Evolutionary conservation across 345 rosid species (phyloP), one percentile per base, ranked within the genome.

Genomic region (Nasturtium officinale): DNA sequence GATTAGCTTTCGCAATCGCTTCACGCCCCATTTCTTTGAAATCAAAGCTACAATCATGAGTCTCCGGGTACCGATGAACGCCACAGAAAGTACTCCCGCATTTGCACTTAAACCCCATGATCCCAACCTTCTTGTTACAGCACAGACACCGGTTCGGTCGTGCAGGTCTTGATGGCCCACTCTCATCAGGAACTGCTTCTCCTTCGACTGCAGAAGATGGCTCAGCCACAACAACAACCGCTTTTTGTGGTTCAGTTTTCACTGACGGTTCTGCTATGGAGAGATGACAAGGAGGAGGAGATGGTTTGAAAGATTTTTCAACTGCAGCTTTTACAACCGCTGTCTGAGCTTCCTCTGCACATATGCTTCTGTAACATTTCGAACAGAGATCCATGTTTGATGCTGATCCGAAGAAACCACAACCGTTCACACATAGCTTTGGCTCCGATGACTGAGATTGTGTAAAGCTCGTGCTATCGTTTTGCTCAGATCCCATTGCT

Each of bases 371-470:
- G 79, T 77, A 70, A 16, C 84, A 81, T 30, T 77, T 81, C 0
- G 84, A 81, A 23, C 84, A 81, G 0, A 81, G 74, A 40, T 67
- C 59, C 79, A 68, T 71, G 76, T 75, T 78, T 2, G 84, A 79
- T 30, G 84, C 58, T 37, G 77, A 69, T 2, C 84, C 84, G 9
- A 78, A 81, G 58, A 81, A 81, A 5, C 84, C 81, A 45, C 84
- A 81, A 3, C 75, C 78, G 2, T 61, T 74, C 1, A 65, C 79
- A 32, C 84, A 81, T 4, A 81, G 77, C 58, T 67, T 78, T n/a
- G 81, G 77, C 17, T 78, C 81, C 5, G 81, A 32, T 0, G 78
- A 43, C 3, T 74, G 81, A 0, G 81, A 67, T 4, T 60, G 81
- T 40, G 78, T 60, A n/a, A 67, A 78, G 42, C 74, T 78, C 3